These are phyloP conservation scores for Hymenoscyphus fraxineus DNA, from an alignment of 2,329 filamentous ascomycete genomes.

Conservation along the genomic window DNA sequence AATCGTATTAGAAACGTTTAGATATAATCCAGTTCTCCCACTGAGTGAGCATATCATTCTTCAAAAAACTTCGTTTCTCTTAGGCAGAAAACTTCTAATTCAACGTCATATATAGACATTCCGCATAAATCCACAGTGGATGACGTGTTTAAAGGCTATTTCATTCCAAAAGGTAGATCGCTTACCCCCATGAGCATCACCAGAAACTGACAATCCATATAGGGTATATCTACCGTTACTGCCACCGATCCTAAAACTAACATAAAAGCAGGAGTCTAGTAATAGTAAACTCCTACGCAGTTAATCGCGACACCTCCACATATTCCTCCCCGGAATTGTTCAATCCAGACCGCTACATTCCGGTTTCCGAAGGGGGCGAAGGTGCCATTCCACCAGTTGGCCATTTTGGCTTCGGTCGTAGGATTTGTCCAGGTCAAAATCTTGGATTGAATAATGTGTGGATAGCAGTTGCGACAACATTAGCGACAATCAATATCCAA, in stretches of 20 bases:
- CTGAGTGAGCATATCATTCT: not conserved
- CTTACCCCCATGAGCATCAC: slow-evolving; percentile 38
- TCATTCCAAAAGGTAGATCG: slow-evolving; percentile 45
- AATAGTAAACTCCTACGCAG: slow-evolving; percentile 47
- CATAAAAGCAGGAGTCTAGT: slow-evolving; percentile 34
- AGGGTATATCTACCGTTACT: slow-evolving; percentile 12
- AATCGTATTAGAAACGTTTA: slow-evolving; percentile 43
- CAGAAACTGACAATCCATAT: too few relatives aligned
- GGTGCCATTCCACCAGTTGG: not conserved
- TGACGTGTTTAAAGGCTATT: slow-evolving; percentile 52
- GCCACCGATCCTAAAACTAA: slow-evolving; percentile 33
- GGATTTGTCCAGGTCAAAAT: not conserved
- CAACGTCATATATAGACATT: slow-evolving; percentile 36
- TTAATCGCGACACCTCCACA: slow-evolving; percentile 46
- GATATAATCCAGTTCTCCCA: slow-evolving; percentile 23
- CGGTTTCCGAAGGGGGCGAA: not conserved
- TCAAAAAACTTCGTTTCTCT: not conserved
- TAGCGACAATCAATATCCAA: not conserved
- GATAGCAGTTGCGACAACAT: not conserved
- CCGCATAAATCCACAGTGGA: slow-evolving; percentile 51
- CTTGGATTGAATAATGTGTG: not conserved
- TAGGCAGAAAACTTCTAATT: not conserved
- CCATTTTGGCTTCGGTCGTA: slow-evolving; percentile 1
- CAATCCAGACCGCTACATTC: slow-evolving; percentile 34
- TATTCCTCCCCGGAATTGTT: slow-evolving; percentile 43